Percentiles rank a stretch among this genome's conserved stretches.
These are phyloP conservation scores for Pichia sp. DNA, from an alignment of 1,139 yeast species.

Conservation along the genomic window DNA sequence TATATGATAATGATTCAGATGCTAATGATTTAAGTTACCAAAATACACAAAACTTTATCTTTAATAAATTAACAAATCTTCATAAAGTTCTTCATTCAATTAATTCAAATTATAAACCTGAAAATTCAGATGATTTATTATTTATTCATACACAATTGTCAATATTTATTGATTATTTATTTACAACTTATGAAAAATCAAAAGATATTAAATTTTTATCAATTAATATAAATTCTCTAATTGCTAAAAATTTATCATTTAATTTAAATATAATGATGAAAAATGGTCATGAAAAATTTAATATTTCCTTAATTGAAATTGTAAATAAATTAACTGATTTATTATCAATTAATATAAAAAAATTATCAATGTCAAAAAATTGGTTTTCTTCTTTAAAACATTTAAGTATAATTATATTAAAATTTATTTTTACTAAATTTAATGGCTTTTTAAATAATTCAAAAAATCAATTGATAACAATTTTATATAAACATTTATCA, in stretches of 20 bases:
- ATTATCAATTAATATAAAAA: slow-evolving; percentile 21
- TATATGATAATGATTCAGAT: slow-evolving; percentile 10
- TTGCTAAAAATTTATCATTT: slow-evolving; percentile 21
- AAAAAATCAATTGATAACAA: slow-evolving; percentile 24
- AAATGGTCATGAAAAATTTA: slow-evolving; percentile 28
- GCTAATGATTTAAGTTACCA: slow-evolving; percentile 9
- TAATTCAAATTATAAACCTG: neutral
- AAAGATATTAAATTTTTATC: slow-evolving; percentile 22
- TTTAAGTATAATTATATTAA: slow-evolving; percentile 25
- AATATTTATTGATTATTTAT: slow-evolving; percentile 17
- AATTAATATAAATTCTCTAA: slow-evolving; percentile 20
- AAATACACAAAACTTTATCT: slow-evolving; percentile 6
- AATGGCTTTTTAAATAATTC: slow-evolving; percentile 29
- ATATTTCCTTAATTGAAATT: slow-evolving; percentile 26
- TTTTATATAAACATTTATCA: slow-evolving; percentile 26
- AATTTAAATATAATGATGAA: slow-evolving; percentile 25
- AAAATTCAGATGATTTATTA: slow-evolving; percentile 26
- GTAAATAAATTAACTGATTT: slow-evolving; percentile 22
- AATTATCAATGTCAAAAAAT: slow-evolving; percentile 27
- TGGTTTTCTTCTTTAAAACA: slow-evolving; percentile 30
- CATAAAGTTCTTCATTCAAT: slow-evolving; percentile 6
- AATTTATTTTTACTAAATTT: slow-evolving; percentile 26
- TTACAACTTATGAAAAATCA: slow-evolving; percentile 17
- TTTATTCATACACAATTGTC: slow-evolving; percentile 22
- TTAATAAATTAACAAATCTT: slow-evolving; percentile 7